Base-by-base conservation (phyloP, 2,329 filamentous ascomycete genomes). In the Catunica adiposa region DNA sequence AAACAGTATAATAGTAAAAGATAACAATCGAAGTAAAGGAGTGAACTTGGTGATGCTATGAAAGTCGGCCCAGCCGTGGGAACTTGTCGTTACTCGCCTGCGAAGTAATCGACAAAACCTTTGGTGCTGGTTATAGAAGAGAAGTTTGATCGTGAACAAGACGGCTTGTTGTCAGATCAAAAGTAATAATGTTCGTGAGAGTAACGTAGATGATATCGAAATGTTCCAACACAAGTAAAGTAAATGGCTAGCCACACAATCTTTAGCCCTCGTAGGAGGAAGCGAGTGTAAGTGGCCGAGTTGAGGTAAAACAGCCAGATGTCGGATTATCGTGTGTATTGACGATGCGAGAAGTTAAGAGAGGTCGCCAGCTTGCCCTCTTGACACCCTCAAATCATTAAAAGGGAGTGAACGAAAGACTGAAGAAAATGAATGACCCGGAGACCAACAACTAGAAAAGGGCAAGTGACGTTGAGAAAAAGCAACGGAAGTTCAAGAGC, bases 51-150 rank as follows among this genome's bases (percentile, higher is more conserved):
- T 52, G 52, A 34, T 40, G 23, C 17, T 37, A 50, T 42, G 34
- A 20, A 55, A 44, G 42, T 54, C 57, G 58, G 59, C 40, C 55
- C 59, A 58, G 56, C 57, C 57, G 54, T 44, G 34, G 46, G 46
- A 56, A 40, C 42, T 55, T 58, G 54, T 51, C 51, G 54, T 56
- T 56, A 59, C 57, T 59, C 57, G 57, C 57, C 57, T 56, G 57
- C 57, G 57, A 59, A 54, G 57, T 54, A 56, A 59, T 42, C 40
- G 26, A 31, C 34, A 44, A 46, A 52, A 7, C 14, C 42, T n/a
- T 20, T 34, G 37, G 11, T 52, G 20, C n/a, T 26, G 23, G 23
- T 51, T 25, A 51, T 51, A 5, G 5, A 26, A 51, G 26, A 15
- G 47, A n/a, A 51, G 15, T 51, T 20, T 51, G n/a, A 15, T 42